Evolutionary conservation across 2,329 filamentous ascomycete genomes (phyloP).

Genomic region (Fusarium scirpi): DNA sequence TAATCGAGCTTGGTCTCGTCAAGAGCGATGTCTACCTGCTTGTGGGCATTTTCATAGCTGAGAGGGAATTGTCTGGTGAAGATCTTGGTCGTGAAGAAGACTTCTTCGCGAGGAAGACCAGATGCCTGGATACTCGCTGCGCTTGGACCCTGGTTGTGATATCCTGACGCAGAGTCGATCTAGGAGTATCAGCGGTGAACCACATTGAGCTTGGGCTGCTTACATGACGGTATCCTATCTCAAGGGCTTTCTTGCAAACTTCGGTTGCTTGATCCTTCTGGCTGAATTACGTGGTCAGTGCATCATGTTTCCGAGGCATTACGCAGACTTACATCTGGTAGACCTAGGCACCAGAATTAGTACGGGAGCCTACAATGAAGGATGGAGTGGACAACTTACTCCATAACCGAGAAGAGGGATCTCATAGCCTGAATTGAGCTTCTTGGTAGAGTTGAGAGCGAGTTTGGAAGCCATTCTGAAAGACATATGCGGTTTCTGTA

Average conservation of each 20-base stretch:
- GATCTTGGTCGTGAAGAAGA: slow-evolving; percentile 70
- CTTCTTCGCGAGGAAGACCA: slow-evolving; percentile 58
- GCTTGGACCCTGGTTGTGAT: slow-evolving; percentile 63
- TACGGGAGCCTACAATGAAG: not conserved
- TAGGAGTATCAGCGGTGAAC: slow-evolving; percentile 35
- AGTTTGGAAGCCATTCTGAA: slow-evolving; percentile 61
- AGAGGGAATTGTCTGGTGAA: slow-evolving; percentile 55
- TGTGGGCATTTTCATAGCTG: slow-evolving; percentile 72
- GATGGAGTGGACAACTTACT: slow-evolving; percentile 53
- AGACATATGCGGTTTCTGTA: slow-evolving; percentile 21
- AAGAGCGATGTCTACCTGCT: slow-evolving; percentile 73
- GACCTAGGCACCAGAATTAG: slow-evolving; percentile 54
- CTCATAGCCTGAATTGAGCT: slow-evolving; percentile 67
- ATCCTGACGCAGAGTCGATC: slow-evolving; percentile 66
- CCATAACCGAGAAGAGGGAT: slow-evolving; percentile 67
- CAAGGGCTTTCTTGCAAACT: slow-evolving; percentile 60
- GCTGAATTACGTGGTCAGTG: slow-evolving; percentile 39
- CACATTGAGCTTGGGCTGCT: slow-evolving; percentile 13
- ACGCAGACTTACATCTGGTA: slow-evolving; percentile 61
- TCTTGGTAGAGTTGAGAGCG: slow-evolving; percentile 60
- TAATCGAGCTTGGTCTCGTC: slow-evolving; percentile 72
- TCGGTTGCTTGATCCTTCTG: slow-evolving; percentile 49
- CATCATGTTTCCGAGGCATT: slow-evolving; percentile 20
- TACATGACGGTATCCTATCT: slow-evolving; percentile 66
- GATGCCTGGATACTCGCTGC: slow-evolving; percentile 59